Evolutionary conservation across 2,329 filamentous ascomycete genomes (phyloP).

Genomic region (Tolypocladium inflatum): DNA sequence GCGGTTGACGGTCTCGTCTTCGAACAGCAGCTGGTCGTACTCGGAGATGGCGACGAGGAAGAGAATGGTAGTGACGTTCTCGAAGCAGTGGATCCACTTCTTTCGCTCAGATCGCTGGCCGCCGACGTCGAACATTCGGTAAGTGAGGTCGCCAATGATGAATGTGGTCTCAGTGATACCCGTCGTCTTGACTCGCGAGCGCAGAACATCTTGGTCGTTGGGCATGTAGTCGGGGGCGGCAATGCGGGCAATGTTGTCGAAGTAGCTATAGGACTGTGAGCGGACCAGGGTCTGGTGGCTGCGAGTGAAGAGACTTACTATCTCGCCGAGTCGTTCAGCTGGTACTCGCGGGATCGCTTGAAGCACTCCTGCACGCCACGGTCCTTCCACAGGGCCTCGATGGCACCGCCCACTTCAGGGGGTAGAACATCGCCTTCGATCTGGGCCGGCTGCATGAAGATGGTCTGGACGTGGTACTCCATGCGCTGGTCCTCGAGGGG

Average conservation of each 20-base stretch:
- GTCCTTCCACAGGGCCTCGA: constrained; percentile 88
- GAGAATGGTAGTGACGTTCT: constrained; percentile 93
- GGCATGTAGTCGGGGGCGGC: constrained; percentile 87
- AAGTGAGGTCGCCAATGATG: constrained; percentile 88
- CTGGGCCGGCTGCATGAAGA: constrained; percentile 96
- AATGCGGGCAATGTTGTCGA: constrained; percentile 88
- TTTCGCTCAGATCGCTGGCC: constrained; percentile 92
- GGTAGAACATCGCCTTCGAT: constrained; percentile 92
- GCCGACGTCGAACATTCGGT: constrained; percentile 96
- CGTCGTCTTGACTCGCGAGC: constrained; percentile 94
- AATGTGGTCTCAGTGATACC: constrained; percentile 96
- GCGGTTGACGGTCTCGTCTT: constrained; percentile 92
- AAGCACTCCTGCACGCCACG: constrained; percentile 90
- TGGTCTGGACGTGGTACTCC: constrained; percentile 96
- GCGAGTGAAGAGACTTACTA: constrained; percentile 47
- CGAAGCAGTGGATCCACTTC: constrained; percentile 99
- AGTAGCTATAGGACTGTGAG: constrained; percentile 60
- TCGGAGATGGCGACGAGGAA: constrained; percentile 96
- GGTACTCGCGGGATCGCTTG: constrained; percentile 90
- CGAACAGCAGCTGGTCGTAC: constrained; percentile 92
- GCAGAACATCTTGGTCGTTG: constrained; percentile 88
- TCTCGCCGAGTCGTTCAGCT: constrained; percentile 91
- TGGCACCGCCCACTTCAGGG: constrained; percentile 88
- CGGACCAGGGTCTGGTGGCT: neutral
- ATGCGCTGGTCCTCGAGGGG: constrained; percentile 85